Base-by-base conservation (phyloP, 768 basidiomycete genomes). In the Lyophyllum atratum region DNA sequence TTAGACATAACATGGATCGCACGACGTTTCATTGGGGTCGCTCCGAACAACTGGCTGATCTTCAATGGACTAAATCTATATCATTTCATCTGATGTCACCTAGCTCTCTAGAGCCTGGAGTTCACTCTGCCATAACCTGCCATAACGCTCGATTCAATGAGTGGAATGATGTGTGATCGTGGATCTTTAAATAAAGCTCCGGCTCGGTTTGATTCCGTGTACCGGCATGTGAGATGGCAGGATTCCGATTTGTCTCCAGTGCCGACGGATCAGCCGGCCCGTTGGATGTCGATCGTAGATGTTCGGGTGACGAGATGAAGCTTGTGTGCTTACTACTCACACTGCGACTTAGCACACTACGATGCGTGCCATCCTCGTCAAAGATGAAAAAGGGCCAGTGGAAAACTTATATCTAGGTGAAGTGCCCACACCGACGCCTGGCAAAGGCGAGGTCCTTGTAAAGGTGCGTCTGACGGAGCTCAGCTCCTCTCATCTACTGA, bases 361-460 rank as follows among this genome's bases (percentile, higher is more conserved):
- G 10, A 95, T 95, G 93, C 86, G 83, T 40, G 92, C 91, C 28
- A 79, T 95, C 28, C 76, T 93, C 22, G 79, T 96, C 70, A 90
- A 89, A 71, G 82, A 85, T 67, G 87, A 79, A 2, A 82, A 85
- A 55, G 93, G 93, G 0, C 85, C 90, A 8, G 76, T 83, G 22
- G 90, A 93, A 47, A 87, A 86, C 63, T 77, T 96, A 31, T 89
- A 90, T 69, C 71, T 95, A 40, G 94, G 92, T 1, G 84, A 92
- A 55, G 76, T 76, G 19, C 77, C 84, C 37, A 85, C 77, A 37
- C 93, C 94, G 15, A 66, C 68, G n/a, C 81, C 83, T 17, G 63
- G 72, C 42, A 64, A 79, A 15, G 81, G 79, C 5, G 74, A 94
- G 62, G 89, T 93, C 1, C 78, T 93, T n/a, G 87, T 96, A 51